Conservation (phyloP, 2,329 filamentous ascomycete species). For the Dendryphion nanum region DNA sequence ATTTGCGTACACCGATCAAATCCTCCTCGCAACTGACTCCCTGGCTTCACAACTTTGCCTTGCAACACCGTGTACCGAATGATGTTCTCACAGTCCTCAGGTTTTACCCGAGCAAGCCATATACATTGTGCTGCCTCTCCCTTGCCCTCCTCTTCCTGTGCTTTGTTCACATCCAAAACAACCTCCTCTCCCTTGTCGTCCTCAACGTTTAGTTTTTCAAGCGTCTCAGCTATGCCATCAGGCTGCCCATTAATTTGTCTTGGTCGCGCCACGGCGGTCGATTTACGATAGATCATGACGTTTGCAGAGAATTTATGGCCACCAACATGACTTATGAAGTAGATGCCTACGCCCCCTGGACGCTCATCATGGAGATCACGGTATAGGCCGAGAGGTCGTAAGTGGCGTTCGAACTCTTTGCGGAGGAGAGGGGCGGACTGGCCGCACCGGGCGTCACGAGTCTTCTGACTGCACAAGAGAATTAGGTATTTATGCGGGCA, state of each 20-base stretch:
- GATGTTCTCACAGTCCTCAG: conserved; percentile 91
- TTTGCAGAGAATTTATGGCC: conserved; percentile 97
- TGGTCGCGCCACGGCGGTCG: conserved; percentile 19
- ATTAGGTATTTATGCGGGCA: conserved; percentile 85
- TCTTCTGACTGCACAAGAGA: conserved; percentile 89
- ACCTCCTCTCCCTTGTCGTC: conserved; percentile 38
- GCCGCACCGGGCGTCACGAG: conserved; percentile 91
- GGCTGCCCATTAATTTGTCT: conserved; percentile 17
- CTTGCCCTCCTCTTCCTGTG: conserved; percentile 36
- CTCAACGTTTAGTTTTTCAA: conserved; percentile 39
- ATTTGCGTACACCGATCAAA: conserved; percentile 81
- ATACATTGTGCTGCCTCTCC: conserved; percentile 76
- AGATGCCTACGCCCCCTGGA: conserved; percentile 89
- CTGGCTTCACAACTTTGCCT: conserved; percentile 91
- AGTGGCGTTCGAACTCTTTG: conserved; percentile 83
- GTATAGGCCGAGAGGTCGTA: conserved; percentile 79
- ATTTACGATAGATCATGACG: conserved; percentile 80
- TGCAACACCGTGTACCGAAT: conserved; percentile 85
- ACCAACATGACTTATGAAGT: conserved; percentile 94
- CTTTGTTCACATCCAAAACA: conserved; percentile 29
- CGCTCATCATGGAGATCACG: conserved; percentile 85
- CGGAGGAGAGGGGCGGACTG: conserved; percentile 89
- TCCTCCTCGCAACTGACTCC: conserved; percentile 78
- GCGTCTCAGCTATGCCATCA: conserved; percentile 32
- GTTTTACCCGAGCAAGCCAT: conserved; percentile 81